Conservation (phyloP, 2,329 filamentous ascomycete genomes). For the Penicillium sp. region DNA sequence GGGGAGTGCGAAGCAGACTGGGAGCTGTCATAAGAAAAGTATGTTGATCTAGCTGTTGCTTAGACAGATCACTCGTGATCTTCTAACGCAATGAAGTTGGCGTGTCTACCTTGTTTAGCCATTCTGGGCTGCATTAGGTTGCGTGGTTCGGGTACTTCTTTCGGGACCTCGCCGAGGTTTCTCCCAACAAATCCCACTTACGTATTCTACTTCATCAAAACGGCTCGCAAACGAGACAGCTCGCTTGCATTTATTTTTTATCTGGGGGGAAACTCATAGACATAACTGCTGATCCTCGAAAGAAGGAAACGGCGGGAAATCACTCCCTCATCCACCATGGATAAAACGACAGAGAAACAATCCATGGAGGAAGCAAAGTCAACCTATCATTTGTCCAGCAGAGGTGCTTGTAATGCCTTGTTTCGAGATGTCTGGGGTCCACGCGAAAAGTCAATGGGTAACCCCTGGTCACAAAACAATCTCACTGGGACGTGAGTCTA, state of each 20-base stretch:
- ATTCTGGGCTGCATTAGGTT: no score
- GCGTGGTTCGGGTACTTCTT: no score
- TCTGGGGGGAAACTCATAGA: neutral
- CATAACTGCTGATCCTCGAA: no score
- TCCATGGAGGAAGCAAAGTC: neutral
- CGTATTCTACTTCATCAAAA: neutral
- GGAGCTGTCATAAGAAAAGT: no score
- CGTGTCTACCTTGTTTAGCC: no score
- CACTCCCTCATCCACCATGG: neutral
- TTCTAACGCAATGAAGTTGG: no score
- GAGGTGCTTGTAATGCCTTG: neutral
- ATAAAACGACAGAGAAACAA: neutral
- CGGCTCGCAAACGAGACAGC: neutral
- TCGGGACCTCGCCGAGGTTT: neutral
- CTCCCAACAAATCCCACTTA: neutral
- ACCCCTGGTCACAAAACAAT: slow-evolving; percentile 13
- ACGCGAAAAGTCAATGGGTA: slow-evolving; percentile 12
- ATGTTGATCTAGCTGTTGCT: no score
- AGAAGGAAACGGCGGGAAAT: neutral
- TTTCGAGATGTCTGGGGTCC: slow-evolving; percentile 12
- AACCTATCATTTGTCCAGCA: neutral
- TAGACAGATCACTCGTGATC: no score
- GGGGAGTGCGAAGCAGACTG: no score
- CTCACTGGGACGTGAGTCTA: slow-evolving; percentile 8
- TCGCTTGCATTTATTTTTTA: no score